Conservation (phyloP, 2,329 filamentous ascomycete species). For the Monilinia polystroma region DNA sequence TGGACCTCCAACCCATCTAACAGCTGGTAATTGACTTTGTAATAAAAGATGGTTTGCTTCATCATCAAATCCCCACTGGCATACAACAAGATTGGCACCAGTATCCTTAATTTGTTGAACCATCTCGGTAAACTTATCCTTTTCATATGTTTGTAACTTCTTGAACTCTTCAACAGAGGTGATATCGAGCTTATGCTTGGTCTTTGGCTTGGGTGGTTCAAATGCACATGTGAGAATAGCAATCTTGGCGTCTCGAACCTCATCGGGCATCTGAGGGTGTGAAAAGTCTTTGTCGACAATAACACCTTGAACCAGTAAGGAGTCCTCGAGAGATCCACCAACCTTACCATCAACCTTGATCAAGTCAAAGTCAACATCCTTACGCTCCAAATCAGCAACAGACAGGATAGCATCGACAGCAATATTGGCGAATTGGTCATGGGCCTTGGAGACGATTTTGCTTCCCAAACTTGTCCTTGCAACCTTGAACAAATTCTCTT, state of each 20-base stretch:
- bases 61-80: constrained; percentile 99
- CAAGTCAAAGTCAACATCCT: constrained; percentile 97
- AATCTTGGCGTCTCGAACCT: constrained; percentile 93
- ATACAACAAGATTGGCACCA: constrained; percentile 95
- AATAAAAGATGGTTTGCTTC: constrained; percentile 97
- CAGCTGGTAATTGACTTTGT: constrained; percentile 92
- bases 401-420: constrained; percentile 96
- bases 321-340: constrained; percentile 88
- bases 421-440: constrained; percentile 97
- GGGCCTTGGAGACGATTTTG: constrained; percentile 98
- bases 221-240: constrained; percentile 98
- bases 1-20: constrained; percentile 95
- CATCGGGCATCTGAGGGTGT: constrained; percentile 96
- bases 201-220: constrained; percentile 98
- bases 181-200: constrained; percentile 98
- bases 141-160: constrained; percentile 93
- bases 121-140: constrained; percentile 97
- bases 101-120: constrained; percentile 97
- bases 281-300: constrained; percentile 99
- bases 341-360: constrained; percentile 99
- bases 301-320: constrained; percentile 92
- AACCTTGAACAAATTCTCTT: constrained; percentile 85
- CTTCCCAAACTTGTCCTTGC: constrained; percentile 94
- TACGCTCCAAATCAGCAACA: constrained; percentile 91
- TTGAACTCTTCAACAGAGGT: constrained; percentile 97